phyloP scores from a whole-genome alignment of 768 basidiomycete genomes.

The Trametes elegans region DNA sequence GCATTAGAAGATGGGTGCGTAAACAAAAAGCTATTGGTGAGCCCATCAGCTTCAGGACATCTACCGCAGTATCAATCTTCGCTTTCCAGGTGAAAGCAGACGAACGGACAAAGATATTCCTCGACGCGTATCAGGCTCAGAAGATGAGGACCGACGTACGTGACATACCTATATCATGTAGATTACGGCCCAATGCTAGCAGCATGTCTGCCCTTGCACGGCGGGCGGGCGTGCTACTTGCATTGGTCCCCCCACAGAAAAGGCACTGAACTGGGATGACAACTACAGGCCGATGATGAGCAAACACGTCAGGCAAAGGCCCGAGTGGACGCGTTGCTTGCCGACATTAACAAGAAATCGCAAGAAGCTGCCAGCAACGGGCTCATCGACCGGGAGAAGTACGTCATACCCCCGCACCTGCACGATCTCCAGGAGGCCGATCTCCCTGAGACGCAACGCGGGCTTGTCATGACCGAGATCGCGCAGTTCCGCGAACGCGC shows the following conservation, averaged over 20 bases:
- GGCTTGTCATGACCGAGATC: constrained; percentile 93
- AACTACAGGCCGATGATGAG: constrained; percentile 66
- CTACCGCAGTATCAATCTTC: constrained; percentile 12
- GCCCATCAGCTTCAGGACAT: constrained; percentile 31
- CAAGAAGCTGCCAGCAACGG: constrained; percentile 74
- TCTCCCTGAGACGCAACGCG: constrained; percentile 90
- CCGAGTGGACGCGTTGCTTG: constrained; percentile 62
- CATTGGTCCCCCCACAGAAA: neutral
- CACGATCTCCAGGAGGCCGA: constrained; percentile 97
- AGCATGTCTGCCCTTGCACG: neutral
- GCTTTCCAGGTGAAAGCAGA: constrained; percentile 82
- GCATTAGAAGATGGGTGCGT: constrained; percentile 58
- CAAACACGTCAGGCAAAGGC: constrained; percentile 58
- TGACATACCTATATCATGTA: constrained; percentile 11
- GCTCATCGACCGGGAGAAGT: constrained; percentile 81
- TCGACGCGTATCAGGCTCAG: constrained; percentile 82
- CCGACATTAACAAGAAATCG: constrained; percentile 68
- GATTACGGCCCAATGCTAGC: neutral
- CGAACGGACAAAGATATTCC: constrained; percentile 85
- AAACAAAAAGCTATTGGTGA: constrained; percentile 67
- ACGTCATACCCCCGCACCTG: constrained; percentile 92
- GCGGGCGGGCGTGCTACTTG: neutral
- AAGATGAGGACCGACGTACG: constrained; percentile 82
- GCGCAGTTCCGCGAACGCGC: constrained; percentile 94
- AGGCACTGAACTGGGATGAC: neutral